Evolutionary conservation across 768 basidiomycete genomes (phyloP).

Genomic region (Leccinum pellstonianum): DNA sequence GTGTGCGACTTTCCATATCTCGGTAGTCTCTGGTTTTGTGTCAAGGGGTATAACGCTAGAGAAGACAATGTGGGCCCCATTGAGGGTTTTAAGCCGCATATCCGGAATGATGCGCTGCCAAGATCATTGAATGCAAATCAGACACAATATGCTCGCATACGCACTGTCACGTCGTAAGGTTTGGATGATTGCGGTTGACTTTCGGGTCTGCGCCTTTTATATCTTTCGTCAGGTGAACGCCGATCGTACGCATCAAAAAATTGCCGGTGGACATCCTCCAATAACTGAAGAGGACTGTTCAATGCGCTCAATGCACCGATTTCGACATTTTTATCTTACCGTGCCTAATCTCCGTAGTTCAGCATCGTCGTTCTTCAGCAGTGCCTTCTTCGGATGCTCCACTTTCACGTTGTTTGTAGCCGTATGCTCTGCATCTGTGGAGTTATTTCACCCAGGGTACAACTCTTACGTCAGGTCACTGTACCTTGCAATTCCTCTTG

Average conservation of each 20-base stretch:
- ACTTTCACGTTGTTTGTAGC: conserved; percentile 28
- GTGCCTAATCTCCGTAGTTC: conserved; percentile 78
- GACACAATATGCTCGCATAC: conserved; percentile 21
- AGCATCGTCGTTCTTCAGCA: conserved; percentile 83
- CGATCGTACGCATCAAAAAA: conserved; percentile 73
- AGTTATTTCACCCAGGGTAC: neutral
- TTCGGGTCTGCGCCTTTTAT: conserved; percentile 28
- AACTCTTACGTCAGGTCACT: conserved; percentile 18
- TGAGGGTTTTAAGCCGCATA: conserved; percentile 73
- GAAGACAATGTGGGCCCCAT: conserved; percentile 81
- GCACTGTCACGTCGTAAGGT: conserved; percentile 76
- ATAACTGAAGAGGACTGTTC: conserved; percentile 49
- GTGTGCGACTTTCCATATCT: conserved; percentile 82
- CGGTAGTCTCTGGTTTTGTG: conserved; percentile 70
- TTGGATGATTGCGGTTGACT: conserved; percentile 29
- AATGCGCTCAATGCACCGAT: neutral
- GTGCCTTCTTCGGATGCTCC: conserved; percentile 62
- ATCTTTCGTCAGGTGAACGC: conserved; percentile 27
- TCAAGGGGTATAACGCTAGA: conserved; percentile 95
- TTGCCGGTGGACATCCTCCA: conserved; percentile 72
- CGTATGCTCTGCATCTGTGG: conserved; percentile 14
- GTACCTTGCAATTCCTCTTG: conserved; percentile 73
- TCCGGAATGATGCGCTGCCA: conserved; percentile 79
- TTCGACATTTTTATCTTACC: conserved; percentile 41
- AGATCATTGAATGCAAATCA: conserved; percentile 3